Conservation (phyloP, 139 green algal genomes). For the Pseudopediastrum boryanum region DNA sequence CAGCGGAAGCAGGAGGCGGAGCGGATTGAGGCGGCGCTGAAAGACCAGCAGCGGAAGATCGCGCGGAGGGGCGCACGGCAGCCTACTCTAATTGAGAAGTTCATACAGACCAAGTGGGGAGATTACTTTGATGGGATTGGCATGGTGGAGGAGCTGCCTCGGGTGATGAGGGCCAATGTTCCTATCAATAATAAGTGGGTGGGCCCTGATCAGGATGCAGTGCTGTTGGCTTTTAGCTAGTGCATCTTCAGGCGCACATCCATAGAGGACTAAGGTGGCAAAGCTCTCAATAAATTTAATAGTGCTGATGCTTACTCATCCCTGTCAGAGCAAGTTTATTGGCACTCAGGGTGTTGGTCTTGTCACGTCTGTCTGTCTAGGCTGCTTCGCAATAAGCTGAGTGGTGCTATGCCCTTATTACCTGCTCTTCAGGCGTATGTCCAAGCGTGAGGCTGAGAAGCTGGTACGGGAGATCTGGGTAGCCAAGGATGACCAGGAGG, state of each 20-base stretch:
- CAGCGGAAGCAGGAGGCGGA: constrained; percentile 40
- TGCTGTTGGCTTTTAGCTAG: too few species aligned
- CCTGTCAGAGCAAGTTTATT: too few species aligned
- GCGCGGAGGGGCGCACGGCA: constrained; percentile 10
- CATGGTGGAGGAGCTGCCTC: constrained; percentile 21
- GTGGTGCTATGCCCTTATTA: too few species aligned
- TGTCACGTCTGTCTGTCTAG: too few species aligned
- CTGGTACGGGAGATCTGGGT: constrained; percentile 34
- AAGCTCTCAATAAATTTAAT: too few species aligned
- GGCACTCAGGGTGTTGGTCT: too few species aligned
- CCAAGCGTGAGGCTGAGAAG: constrained; percentile 51
- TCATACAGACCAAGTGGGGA: constrained; percentile 47
- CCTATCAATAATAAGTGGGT: constrained; percentile 49
- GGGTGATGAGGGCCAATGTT: constrained; percentile 33
- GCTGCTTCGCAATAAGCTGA: too few species aligned
- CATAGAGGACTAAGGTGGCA: too few species aligned
- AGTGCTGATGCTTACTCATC: too few species aligned
- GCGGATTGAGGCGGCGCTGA: constrained; percentile 25
- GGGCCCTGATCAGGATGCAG: background rate
- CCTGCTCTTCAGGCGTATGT: constrained; percentile 39
- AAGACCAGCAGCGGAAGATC: constrained; percentile 30
- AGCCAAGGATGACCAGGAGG: constrained; percentile 30
- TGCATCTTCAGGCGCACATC: background rate
- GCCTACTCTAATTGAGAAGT: constrained; percentile 27
- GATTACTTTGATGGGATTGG: constrained; percentile 47